A percentile compares a stretch with the other conserved stretches of the same genome.
These are phyloP conservation scores for Calophaca sinica DNA, from an alignment of 306 rosid genomes.

Conservation along the genomic window DNA sequence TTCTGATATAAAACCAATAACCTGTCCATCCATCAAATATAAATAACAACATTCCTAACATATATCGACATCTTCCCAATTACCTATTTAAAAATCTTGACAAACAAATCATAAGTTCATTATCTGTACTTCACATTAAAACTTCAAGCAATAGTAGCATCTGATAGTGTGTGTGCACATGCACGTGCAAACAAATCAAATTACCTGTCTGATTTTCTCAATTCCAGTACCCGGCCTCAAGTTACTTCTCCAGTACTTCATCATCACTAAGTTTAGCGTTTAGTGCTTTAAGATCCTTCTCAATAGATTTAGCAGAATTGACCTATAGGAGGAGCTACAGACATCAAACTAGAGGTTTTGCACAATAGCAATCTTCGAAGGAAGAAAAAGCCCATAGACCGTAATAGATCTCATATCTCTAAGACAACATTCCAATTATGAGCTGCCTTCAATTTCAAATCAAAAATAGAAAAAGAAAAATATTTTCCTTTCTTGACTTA, in stretches of 20 bases:
- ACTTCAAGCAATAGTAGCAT: too few relatives aligned
- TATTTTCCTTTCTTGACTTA: not conserved
- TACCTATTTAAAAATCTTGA: not conserved
- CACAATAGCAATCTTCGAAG: slow-evolving; percentile 32
- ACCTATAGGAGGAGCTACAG: slow-evolving; percentile 57
- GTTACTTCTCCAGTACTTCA: slow-evolving; percentile 73
- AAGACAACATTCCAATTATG: not conserved
- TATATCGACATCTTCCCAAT: slow-evolving; percentile 2
- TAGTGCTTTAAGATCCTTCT: slow-evolving; percentile 73
- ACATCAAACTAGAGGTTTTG: slow-evolving; percentile 39
- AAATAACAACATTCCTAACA: not conserved
- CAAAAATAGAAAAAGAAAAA: not conserved
- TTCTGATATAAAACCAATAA: slow-evolving; percentile 15
- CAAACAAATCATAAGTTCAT: slow-evolving; percentile 27
- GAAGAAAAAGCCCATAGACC: slow-evolving; percentile 5
- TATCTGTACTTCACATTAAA: not conserved
- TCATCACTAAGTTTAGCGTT: slow-evolving; percentile 78
- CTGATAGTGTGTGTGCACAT: too few relatives aligned
- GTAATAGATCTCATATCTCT: slow-evolving; percentile 34
- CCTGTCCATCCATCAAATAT: slow-evolving; percentile 18
- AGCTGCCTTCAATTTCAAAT: slow-evolving; percentile 12
- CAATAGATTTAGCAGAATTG: slow-evolving; percentile 74
- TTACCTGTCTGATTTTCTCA: too few relatives aligned
- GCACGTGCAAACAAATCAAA: too few relatives aligned
- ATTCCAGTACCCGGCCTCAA: too few relatives aligned